A percentile compares a stretch with the other conserved stretches of the same genome.
phyloP scores from a whole-genome alignment of 2,329 filamentous ascomycete genomes.

The Aspergillus ibericus region DNA sequence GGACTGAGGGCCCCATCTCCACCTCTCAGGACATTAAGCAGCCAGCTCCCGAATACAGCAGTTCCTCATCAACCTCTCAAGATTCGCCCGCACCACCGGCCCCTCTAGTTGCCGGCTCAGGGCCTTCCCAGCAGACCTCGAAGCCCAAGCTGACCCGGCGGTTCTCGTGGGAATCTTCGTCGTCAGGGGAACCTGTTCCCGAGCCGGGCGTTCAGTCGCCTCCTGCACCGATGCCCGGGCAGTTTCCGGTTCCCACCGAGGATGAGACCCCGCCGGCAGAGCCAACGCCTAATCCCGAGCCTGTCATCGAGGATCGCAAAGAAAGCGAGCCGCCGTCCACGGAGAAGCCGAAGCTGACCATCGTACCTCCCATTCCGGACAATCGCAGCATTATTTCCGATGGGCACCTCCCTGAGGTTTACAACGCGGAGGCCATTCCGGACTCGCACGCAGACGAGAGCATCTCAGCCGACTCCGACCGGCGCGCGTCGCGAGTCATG shows the following conservation, averaged over 20 bases:
- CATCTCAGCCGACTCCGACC: constrained; percentile 4
- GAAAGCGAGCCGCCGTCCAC: constrained; percentile 6
- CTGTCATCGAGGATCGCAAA: constrained; percentile 6
- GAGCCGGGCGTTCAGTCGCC: constrained; percentile 16
- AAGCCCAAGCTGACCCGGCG: constrained; percentile 37
- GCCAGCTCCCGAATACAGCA: constrained; percentile 10
- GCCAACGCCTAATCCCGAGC: constrained; percentile 9
- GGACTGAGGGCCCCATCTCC: constrained; percentile 28
- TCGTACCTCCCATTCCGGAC: constrained; percentile 28
- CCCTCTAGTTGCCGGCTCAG: background rate
- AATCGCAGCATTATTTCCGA: constrained; percentile 16
- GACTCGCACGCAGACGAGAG: constrained; percentile 10
- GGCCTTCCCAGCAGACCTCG: constrained; percentile 11
- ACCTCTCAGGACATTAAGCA: constrained; percentile 21
- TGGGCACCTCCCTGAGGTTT: constrained; percentile 13
- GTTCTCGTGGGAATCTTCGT: constrained; percentile 47
- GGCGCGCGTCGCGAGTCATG: constrained; percentile 11
- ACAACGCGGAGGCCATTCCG: constrained; percentile 12
- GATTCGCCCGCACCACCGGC: background rate
- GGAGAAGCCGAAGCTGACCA: constrained; percentile 34
- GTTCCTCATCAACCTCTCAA: constrained; percentile 10
- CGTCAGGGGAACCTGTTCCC: constrained; percentile 19
- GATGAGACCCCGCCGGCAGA: constrained; percentile 4
- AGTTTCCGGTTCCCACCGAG: constrained; percentile 24
- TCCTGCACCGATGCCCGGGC: constrained; percentile 18